phyloP scores from a whole-genome alignment of 1,284 basidiomycete genomes.

The Leccinum ponderosum region DNA sequence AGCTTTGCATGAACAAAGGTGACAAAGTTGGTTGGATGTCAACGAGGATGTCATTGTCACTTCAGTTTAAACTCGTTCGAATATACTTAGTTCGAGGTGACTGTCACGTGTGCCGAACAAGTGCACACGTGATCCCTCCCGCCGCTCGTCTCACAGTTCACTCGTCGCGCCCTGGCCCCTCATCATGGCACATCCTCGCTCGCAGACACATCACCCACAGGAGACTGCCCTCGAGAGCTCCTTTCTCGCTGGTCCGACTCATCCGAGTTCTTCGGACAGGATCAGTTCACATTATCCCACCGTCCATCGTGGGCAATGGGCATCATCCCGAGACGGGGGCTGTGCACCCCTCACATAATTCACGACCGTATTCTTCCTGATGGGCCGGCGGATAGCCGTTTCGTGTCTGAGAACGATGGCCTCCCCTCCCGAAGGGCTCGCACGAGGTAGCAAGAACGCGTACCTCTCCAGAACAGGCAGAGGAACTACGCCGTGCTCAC shows the following conservation, averaged over 20 bases:
- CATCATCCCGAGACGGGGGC: conserved; percentile 28
- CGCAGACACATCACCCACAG: conserved; percentile 5
- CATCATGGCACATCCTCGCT: too few relatives aligned
- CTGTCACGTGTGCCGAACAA: too few relatives aligned
- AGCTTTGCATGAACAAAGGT: too few relatives aligned
- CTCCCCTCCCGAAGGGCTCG: conserved; percentile 32
- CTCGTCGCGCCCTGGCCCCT: too few relatives aligned
- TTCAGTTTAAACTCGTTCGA: too few relatives aligned
- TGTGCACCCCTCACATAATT: conserved; percentile 32
- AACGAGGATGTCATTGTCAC: too few relatives aligned
- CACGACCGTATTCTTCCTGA: conserved; percentile 29
- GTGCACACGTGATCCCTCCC: too few relatives aligned
- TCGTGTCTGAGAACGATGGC: conserved; percentile 39
- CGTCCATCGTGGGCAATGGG: conserved; percentile 37
- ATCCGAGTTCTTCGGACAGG: conserved; percentile 31
- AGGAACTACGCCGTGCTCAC: conserved; percentile 66
- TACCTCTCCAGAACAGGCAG: conserved; percentile 62
- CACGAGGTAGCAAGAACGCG: conserved; percentile 46
- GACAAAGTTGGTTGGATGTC: too few relatives aligned
- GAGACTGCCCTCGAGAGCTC: conserved; percentile 29
- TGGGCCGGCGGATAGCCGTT: conserved; percentile 35
- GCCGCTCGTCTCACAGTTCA: too few relatives aligned
- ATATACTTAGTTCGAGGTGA: too few relatives aligned
- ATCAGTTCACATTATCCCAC: conserved; percentile 36
- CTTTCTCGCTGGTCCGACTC: conserved; percentile 36